Conservation (phyloP, 768 basidiomycete species). For the Mycena filopes region DNA sequence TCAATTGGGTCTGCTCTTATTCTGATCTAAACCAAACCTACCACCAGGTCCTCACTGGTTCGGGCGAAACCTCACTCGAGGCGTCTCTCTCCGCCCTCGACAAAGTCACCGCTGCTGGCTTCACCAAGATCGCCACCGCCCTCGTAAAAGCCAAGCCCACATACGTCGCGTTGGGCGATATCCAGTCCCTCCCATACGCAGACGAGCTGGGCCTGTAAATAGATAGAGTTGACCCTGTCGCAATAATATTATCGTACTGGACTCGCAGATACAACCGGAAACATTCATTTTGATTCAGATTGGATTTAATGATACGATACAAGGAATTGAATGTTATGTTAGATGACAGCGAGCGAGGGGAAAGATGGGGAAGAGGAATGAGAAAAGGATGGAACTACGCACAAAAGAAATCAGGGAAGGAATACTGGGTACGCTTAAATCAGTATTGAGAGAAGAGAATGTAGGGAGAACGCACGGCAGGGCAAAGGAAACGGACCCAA, state of each 20-base stretch:
- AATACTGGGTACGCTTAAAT: slow-evolving; percentile 8
- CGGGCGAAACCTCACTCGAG: slow-evolving; percentile 65
- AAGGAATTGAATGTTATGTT: slow-evolving; percentile 25
- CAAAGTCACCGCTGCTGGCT: slow-evolving; percentile 68
- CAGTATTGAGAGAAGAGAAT: neutral
- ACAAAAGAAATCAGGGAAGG: slow-evolving; percentile 26
- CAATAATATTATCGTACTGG: slow-evolving; percentile 25
- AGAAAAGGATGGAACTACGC: slow-evolving; percentile 32
- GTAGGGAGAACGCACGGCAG: slow-evolving; percentile 14
- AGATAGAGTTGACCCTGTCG: slow-evolving; percentile 37
- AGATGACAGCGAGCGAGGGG: slow-evolving; percentile 7
- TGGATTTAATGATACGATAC: slow-evolving; percentile 17
- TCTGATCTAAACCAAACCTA: neutral
- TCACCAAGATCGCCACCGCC: slow-evolving; percentile 76
- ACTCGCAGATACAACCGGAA: slow-evolving; percentile 12
- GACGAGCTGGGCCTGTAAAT: slow-evolving; percentile 84
- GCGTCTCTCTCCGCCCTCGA: slow-evolving; percentile 76
- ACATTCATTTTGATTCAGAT: slow-evolving; percentile 20
- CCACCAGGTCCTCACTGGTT: slow-evolving; percentile 68
- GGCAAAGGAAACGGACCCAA: slow-evolving; percentile 27
- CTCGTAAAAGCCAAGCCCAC: slow-evolving; percentile 85
- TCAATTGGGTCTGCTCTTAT: slow-evolving; percentile 15
- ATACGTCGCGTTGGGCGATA: slow-evolving; percentile 87
- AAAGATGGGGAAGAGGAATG: neutral
- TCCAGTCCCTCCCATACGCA: slow-evolving; percentile 78